Conservation (phyloP, 2,329 filamentous ascomycete species). For the Lachnellula hyalina region DNA sequence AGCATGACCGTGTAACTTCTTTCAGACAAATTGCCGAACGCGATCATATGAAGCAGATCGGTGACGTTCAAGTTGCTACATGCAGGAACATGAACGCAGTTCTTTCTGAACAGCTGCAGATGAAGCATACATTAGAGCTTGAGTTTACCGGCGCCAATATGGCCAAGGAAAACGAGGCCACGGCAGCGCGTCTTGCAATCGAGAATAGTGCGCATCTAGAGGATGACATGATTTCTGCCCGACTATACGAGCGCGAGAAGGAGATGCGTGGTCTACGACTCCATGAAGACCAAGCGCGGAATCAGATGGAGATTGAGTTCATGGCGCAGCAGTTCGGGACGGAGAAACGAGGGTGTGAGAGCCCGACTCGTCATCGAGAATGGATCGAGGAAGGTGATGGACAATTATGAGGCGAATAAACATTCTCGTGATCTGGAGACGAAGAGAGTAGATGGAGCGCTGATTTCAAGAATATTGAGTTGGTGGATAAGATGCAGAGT, state of each 20-base stretch:
- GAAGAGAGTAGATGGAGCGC: too few species aligned
- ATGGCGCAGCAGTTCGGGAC: too few species aligned
- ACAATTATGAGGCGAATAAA: too few species aligned
- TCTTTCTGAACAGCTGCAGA: slow-evolving; percentile 1
- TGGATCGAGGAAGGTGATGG: too few species aligned
- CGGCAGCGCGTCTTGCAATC: slow-evolving; percentile 10
- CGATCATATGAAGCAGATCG: slow-evolving; percentile 3
- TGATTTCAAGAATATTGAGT: too few species aligned
- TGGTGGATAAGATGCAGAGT: too few species aligned
- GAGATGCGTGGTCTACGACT: background rate
- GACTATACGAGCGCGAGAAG: background rate
- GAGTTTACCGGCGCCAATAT: slow-evolving; percentile 8
- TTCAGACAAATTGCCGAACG: slow-evolving; percentile 2
- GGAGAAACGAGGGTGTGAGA: too few species aligned
- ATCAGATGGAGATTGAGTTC: background rate
- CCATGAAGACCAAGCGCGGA: background rate
- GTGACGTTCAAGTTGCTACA: slow-evolving; percentile 3
- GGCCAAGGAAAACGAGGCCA: slow-evolving; percentile 12
- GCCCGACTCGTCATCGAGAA: too few species aligned
- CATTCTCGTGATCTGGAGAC: too few species aligned
- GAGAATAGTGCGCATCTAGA: background rate
- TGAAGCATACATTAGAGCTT: slow-evolving; percentile 9
- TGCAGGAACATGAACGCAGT: slow-evolving; percentile 4
- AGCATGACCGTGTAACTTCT: background rate
- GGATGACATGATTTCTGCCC: background rate